A percentile compares a stretch with the other conserved stretches of the same genome.
Evolutionary conservation across 495 filamentous ascomycete genomes (phyloP).

Genomic region (Margaritispora aquatica): DNA sequence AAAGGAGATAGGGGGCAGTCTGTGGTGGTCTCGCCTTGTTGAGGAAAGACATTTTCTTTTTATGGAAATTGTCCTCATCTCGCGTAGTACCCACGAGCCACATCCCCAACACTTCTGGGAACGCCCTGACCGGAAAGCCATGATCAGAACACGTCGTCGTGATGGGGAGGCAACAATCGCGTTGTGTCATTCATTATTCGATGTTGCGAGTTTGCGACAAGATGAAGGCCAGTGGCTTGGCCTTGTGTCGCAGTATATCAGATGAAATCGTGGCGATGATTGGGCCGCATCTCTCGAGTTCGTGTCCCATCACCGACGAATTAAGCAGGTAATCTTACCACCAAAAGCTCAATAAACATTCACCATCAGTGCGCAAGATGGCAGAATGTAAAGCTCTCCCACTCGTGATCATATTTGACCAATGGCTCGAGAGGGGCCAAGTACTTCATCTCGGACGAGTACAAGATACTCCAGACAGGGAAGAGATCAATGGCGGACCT

Average conservation of each 20-base stretch:
- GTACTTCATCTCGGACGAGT: neutral
- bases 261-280: neutral
- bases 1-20: neutral
- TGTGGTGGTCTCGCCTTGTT: neutral
- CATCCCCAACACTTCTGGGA: neutral
- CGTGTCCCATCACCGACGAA: neutral
- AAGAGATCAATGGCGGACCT: neutral
- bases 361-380: neutral
- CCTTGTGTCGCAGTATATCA: neutral
- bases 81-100: neutral
- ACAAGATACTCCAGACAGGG: neutral
- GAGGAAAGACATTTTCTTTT: neutral
- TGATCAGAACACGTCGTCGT: neutral
- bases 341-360: neutral
- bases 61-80: neutral
- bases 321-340: neutral
- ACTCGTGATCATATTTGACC: neutral
- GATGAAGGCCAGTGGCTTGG: neutral
- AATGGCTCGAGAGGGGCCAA: neutral
- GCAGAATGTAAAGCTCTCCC: neutral
- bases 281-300: neutral
- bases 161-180: neutral
- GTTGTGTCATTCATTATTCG: neutral
- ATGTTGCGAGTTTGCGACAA: neutral
- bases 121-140: neutral